Evolutionary conservation across 169 alveolate genomes (phyloP).

Genomic region (Plasmodium relictum): DNA sequence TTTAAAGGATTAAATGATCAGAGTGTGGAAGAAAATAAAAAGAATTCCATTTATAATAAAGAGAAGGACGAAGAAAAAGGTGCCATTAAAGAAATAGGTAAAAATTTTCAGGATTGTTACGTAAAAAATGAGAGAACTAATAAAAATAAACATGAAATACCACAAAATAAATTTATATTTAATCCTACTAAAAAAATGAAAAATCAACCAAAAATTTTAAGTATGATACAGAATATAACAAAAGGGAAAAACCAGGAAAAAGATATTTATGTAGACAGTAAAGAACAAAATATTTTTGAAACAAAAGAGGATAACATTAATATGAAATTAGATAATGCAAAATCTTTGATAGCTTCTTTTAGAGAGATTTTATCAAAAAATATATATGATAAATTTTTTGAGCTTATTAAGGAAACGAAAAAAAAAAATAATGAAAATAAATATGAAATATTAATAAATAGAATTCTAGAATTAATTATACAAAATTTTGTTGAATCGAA

Average conservation of each 20-base stretch:
- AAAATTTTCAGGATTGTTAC: slow-evolving; percentile 75
- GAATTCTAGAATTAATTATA: slow-evolving; percentile 23
- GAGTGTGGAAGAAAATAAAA: neutral
- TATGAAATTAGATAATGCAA: slow-evolving; percentile 45
- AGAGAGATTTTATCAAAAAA: slow-evolving; percentile 49
- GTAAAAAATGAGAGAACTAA: slow-evolving; percentile 20
- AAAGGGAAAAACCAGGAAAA: slow-evolving; percentile 65
- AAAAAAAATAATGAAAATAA: slow-evolving; percentile 36
- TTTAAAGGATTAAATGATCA: slow-evolving; percentile 47
- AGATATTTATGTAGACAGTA: slow-evolving; percentile 27
- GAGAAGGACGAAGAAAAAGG: neutral
- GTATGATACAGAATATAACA: slow-evolving; percentile 77
- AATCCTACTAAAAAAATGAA: slow-evolving; percentile 62
- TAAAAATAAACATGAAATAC: slow-evolving; percentile 25
- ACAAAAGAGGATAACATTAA: neutral
- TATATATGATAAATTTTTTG: slow-evolving; percentile 34
- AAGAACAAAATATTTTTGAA: slow-evolving; percentile 1
- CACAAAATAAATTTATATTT: slow-evolving; percentile 46
- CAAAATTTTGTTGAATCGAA: slow-evolving; percentile 42
- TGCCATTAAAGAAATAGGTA: slow-evolving; percentile 19
- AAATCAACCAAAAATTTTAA: slow-evolving; percentile 65
- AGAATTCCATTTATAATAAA: neutral
- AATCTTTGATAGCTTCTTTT: slow-evolving; percentile 29
- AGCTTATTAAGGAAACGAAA: slow-evolving; percentile 48
- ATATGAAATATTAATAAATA: slow-evolving; percentile 33